phyloP scores from a whole-genome alignment of 768 basidiomycete species.

The Russula foetens region DNA sequence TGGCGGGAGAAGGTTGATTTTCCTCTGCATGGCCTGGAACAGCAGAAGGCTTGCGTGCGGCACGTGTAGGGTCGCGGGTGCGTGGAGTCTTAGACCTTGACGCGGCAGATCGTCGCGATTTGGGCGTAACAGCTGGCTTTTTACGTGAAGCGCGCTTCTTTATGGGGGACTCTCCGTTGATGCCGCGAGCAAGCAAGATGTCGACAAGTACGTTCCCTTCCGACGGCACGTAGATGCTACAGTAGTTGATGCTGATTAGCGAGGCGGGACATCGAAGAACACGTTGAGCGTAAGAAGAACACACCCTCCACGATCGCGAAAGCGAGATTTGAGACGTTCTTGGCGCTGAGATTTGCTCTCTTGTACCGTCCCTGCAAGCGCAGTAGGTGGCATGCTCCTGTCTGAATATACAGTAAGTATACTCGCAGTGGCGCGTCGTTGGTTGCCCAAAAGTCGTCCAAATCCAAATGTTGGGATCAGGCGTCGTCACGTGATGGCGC shows the following conservation, averaged over 20 bases:
- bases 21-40: background rate
- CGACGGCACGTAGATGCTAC: constrained; percentile 51
- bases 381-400: background rate
- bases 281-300: constrained; percentile 1
- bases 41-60: background rate
- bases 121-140: background rate
- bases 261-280: background rate
- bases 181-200: constrained; percentile 43
- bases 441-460: too few relatives aligned
- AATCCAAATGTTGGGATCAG: too few relatives aligned
- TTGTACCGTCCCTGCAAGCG: constrained; percentile 34
- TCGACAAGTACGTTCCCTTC: constrained; percentile 42
- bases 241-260: background rate
- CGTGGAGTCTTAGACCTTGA: constrained; percentile 1
- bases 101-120: background rate
- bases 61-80: background rate
- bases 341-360: constrained; percentile 55
- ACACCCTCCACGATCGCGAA: constrained; percentile 46
- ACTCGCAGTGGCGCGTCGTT: too few relatives aligned
- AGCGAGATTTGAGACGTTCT: constrained; percentile 55
- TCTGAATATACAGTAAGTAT: background rate
- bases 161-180: constrained; percentile 39
- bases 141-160: constrained; percentile 20
- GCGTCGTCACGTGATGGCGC: background rate
- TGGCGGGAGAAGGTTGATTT: background rate